A percentile compares a stretch with the other conserved stretches of the same genome.
Conservation (phyloP, 2,329 filamentous ascomycete species). For the Sordariomycetes sp. region DNA sequence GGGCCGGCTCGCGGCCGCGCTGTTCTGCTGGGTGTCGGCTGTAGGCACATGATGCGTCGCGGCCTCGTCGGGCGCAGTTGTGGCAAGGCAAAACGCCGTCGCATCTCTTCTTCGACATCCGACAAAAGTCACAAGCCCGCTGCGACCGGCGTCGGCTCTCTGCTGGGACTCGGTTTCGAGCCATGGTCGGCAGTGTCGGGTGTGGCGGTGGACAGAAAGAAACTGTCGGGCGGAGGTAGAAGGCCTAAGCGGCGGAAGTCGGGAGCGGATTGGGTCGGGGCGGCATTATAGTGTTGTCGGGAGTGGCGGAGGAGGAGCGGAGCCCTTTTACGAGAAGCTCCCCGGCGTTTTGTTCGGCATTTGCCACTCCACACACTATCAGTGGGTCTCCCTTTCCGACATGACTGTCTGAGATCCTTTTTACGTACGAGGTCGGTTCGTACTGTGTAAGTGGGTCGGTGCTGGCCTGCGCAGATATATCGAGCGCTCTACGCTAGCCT, state of each 20-base stretch:
- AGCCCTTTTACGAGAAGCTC: too few relatives aligned
- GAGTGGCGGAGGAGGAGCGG: neutral
- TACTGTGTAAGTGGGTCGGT: too few relatives aligned
- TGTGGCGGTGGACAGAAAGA: neutral
- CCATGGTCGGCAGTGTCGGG: neutral
- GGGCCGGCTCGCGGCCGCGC: neutral
- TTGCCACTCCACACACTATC: too few relatives aligned
- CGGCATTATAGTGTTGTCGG: neutral
- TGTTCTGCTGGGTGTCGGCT: neutral
- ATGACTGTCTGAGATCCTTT: too few relatives aligned
- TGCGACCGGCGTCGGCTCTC: neutral
- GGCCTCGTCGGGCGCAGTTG: neutral
- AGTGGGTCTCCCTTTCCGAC: too few relatives aligned
- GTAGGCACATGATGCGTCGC: neutral
- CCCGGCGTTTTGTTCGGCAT: too few relatives aligned
- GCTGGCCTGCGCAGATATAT: too few relatives aligned
- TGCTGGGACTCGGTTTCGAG: neutral
- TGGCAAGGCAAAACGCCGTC: neutral
- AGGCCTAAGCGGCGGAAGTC: neutral
- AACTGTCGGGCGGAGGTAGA: neutral
- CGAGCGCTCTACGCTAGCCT: too few relatives aligned
- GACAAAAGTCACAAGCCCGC: neutral
- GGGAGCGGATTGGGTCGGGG: neutral
- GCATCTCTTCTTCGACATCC: neutral
- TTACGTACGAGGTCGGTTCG: too few relatives aligned